phyloP scores from a whole-genome alignment of 176 grass and related monocot genomes.

The Pontederia crassipes region DNA sequence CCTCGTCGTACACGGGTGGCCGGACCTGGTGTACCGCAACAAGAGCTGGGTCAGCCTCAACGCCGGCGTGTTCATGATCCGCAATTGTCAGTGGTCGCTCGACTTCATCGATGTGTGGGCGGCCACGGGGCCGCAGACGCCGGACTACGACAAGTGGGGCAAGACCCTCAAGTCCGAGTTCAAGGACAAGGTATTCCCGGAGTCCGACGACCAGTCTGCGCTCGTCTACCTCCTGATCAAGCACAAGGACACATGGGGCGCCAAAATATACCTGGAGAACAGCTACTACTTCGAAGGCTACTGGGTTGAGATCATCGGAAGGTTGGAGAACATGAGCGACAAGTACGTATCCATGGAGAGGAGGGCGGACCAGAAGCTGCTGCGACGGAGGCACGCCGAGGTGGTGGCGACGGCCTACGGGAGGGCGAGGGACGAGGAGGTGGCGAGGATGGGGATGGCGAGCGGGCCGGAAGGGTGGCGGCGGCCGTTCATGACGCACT shows the following conservation, averaged over 20 bases:
- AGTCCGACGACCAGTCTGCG: constrained; percentile 75
- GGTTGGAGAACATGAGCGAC: constrained; percentile 35
- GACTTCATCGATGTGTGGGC: constrained; percentile 69
- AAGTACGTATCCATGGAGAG: constrained; percentile 50
- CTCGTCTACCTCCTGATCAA: constrained; percentile 48
- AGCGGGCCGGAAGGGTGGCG: constrained; percentile 36
- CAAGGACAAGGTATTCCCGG: constrained; percentile 54
- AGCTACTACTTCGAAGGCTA: constrained; percentile 75
- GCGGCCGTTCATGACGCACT: constrained; percentile 75
- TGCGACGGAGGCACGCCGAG: constrained; percentile 51
- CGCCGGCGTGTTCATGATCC: constrained; percentile 78
- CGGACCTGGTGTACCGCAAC: constrained; percentile 33
- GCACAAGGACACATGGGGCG: constrained; percentile 31
- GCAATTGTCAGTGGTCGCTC: constrained; percentile 88
- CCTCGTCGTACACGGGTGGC: constrained; percentile 69
- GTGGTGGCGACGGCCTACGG: constrained; percentile 26
- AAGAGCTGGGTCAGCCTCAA: constrained; percentile 66
- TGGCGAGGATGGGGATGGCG: constrained; percentile 24
- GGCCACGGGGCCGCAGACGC: constrained; percentile 42
- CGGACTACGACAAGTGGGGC: constrained; percentile 37
- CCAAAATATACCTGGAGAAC: constrained; percentile 52
- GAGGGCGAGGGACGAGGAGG: constrained; percentile 20
- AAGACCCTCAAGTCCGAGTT: constrained; percentile 44
- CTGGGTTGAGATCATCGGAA: constrained; percentile 65
- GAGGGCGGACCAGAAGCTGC: constrained; percentile 7